Base-by-base conservation (phyloP, 192 early-diverging fungal genomes). In the Helicostylum pulchrum region DNA sequence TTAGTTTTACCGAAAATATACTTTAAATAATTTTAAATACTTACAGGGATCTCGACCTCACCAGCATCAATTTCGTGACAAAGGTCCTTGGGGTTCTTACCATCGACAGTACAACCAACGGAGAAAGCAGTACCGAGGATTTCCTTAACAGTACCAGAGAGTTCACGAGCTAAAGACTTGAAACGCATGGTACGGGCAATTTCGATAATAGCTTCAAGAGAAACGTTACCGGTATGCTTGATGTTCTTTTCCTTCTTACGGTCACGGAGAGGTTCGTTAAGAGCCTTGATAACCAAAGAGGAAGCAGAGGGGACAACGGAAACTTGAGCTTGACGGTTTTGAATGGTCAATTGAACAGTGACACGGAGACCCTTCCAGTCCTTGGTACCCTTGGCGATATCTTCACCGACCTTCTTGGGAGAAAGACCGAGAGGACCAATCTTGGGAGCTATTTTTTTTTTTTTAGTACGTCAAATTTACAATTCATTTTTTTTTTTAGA, bases 191-290 rank as follows among this genome's bases (percentile, higher is more conserved):
- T 92, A 73, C 92, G 92, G 72, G 97, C 97, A 77, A 99, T 86
- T 68, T 96, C 94, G 73, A 96, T 89, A 62, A 99, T 85, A 61
- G 94, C 89, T 77, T 97, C 90, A 43, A 99, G 74, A 59, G 92
- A 64, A 74, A 99, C 83, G 89, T 99, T 99, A 69, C 96, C 96
- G 75, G 76, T 84, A 87, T 98, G 96, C 83, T 95, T 88, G 80
- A 98, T 94, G 92, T 99, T 99, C 92, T 99, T 99, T 81, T 99
- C 97, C 94, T 99, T 99, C 92, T 99, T 99, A 80, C 88, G 85
- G 82, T 99, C 97, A 66, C 97, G 83, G 31, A 88, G 87, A 57
- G 95, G 91, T 85, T 99, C 97, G 89, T 97, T 97, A 50, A 99
- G 83, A 68, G 97, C 97, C 76, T 84, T 80, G 85, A 99, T 96